phyloP scores from a whole-genome alignment of 805 yeast species.

The Candida sanyiensis region DNA sequence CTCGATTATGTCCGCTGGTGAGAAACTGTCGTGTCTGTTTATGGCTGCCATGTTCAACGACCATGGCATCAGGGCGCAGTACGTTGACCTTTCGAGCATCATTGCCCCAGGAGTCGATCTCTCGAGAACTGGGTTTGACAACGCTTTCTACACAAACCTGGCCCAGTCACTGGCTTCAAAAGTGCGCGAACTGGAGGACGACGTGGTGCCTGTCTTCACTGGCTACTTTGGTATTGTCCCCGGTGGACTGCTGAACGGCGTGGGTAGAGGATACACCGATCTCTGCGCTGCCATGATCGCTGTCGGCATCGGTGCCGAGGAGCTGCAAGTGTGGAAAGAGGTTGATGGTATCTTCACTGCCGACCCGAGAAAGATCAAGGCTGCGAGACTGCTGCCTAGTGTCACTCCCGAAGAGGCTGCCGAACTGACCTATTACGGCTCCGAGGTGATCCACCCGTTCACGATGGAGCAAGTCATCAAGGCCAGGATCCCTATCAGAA shows the following conservation, averaged over 20 bases:
- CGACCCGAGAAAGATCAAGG: slow-evolving; percentile 92
- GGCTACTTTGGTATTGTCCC: slow-evolving; percentile 97
- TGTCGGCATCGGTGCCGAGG: slow-evolving; percentile 88
- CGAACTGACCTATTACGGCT: slow-evolving; percentile 94
- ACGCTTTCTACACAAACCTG: slow-evolving; percentile 52
- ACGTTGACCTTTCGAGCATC: slow-evolving; percentile 71
- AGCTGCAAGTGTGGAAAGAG: slow-evolving; percentile 97
- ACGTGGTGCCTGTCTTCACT: slow-evolving; percentile 80
- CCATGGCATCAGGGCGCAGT: slow-evolving; percentile 69
- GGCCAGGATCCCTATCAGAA: slow-evolving; percentile 93
- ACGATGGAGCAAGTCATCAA: slow-evolving; percentile 98
- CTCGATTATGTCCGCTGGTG: slow-evolving; percentile 88
- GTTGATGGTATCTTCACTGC: slow-evolving; percentile 99
- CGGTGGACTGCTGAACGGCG: slow-evolving; percentile 87
- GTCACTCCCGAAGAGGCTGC: slow-evolving; percentile 99
- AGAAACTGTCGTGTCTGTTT: slow-evolving; percentile 83
- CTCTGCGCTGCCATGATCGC: slow-evolving; percentile 95
- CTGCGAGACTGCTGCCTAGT: slow-evolving; percentile 75
- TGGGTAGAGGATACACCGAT: slow-evolving; percentile 97
- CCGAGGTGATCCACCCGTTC: slow-evolving; percentile 97
- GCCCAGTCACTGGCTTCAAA: slow-evolving; percentile 46
- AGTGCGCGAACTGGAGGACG: slow-evolving; percentile 37
- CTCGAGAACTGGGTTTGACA: slow-evolving; percentile 55
- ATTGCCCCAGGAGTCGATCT: slow-evolving; percentile 58
- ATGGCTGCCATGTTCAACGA: slow-evolving; percentile 84